Evolutionary conservation across 1,284 basidiomycete species (phyloP).

Genomic region (Puccinia triticina): DNA sequence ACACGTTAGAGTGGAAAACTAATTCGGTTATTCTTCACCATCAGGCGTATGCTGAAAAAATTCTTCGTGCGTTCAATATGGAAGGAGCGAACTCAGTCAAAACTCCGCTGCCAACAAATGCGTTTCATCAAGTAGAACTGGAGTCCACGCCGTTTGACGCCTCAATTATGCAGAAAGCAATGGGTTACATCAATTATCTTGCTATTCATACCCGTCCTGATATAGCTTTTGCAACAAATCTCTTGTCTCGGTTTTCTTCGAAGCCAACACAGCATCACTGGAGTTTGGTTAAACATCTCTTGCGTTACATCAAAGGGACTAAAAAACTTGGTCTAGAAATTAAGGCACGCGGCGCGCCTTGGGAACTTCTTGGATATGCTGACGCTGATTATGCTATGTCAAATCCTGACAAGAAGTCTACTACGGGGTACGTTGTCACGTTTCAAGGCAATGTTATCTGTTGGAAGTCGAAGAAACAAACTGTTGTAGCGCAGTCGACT

Average conservation of each 20-base stretch:
- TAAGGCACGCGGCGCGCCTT: too few relatives aligned
- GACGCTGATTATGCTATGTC: constrained; percentile 32
- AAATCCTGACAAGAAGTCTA: too few relatives aligned
- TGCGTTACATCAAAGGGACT: too few relatives aligned
- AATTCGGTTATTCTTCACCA: too few relatives aligned
- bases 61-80: constrained; percentile 2
- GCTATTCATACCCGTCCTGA: too few relatives aligned
- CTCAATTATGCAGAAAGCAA: neutral
- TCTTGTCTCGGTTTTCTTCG: neutral
- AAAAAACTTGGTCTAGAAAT: neutral
- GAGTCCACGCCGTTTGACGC: neutral
- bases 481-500: constrained; percentile 21
- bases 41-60: too few relatives aligned
- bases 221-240: too few relatives aligned
- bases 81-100: neutral
- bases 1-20: too few relatives aligned
- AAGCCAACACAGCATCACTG: neutral
- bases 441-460: neutral
- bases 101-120: neutral
- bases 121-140: neutral
- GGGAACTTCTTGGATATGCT: constrained; percentile 22
- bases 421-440: constrained; percentile 7
- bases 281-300: neutral
- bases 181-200: constrained; percentile 28
- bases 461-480: constrained; percentile 11